Evolutionary conservation across 2,329 filamentous ascomycete species (phyloP), one percentile per base, ranked within the genome.

Genomic region (Trichoderma atroviride): DNA sequence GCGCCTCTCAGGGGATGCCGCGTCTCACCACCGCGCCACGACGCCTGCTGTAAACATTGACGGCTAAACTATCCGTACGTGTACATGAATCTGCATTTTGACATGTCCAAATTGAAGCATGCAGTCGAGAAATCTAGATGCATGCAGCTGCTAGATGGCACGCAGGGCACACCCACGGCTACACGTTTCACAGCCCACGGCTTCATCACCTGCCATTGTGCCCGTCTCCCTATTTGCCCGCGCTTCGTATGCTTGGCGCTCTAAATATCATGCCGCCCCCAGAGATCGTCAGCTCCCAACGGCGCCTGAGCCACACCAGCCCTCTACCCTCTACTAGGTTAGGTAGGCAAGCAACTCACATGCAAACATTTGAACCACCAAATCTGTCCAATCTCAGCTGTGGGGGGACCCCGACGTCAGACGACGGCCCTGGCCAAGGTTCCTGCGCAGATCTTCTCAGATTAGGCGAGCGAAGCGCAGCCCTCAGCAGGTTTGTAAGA

Each of bases 351-450:
- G 19, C 58, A 61, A 14, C 10, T 31, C 40, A 50, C 57, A 27
- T 40, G 37, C 52, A 31, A 31, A 16, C 40, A 29, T 66, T 61
- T 14, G 11, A 14, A 35, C 33, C 13, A 35, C 33, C 40, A 53
- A 66, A 31, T 31, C 56, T 47, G n/a, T 24, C 37, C 60, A 56
- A 29, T 56, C 40, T 69, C 24, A 52, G 61, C 56, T 47, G 53
- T 43, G 61, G 68, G 31, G 40, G 62, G 55, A 47, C 47, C 29
- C 24, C 68, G n/a, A 66, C 60, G 68, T 69, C 68, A 69, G 68
- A 50, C 53, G 68, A 55, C 61, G 47, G 59, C 40, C 29, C 55
- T 35, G 14, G 31, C 37, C 40, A 57, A 59, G 47, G 60, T 37
- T 43, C 33, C 33, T 22, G 58, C 27, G 68, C 68, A 59, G 68